Percentiles rank a stretch among this genome's conserved stretches.
Evolutionary conservation across 176 grass and related monocot species (phyloP).

Genomic region (Oryza brachyantha): DNA sequence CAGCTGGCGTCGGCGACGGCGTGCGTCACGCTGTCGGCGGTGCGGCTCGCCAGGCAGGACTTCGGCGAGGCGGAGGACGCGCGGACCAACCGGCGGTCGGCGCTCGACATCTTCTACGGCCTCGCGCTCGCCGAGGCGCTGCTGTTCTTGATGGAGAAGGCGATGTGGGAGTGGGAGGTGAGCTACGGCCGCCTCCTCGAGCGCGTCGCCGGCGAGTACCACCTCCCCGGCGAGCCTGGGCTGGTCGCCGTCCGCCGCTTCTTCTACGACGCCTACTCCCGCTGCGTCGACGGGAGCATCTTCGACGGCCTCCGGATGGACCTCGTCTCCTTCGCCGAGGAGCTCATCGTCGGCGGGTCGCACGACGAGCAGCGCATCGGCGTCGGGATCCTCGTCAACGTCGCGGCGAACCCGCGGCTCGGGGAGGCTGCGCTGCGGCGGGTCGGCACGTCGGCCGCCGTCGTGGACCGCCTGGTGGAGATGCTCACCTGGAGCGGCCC

Average conservation of each 20-base stretch:
- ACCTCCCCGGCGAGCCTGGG: conserved; percentile 44
- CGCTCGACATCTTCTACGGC: conserved; percentile 68
- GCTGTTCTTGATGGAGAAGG: conserved; percentile 65
- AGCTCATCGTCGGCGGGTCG: conserved; percentile 50
- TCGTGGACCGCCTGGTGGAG: conserved; percentile 58
- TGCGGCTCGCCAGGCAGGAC: conserved; percentile 59
- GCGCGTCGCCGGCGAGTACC: conserved; percentile 54
- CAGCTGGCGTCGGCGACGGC: conserved; percentile 62
- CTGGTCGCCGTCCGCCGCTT: conserved; percentile 55
- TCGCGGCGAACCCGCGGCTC: conserved; percentile 23
- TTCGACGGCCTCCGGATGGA: conserved; percentile 76
- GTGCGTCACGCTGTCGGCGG: conserved; percentile 51
- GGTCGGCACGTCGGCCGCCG: conserved; percentile 39
- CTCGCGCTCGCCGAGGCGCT: conserved; percentile 68
- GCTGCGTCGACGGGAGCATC: conserved; percentile 58
- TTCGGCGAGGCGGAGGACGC: conserved; percentile 45
- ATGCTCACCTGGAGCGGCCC: conserved; percentile 60
- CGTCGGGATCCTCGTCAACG: conserved; percentile 47
- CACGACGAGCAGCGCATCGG: conserved; percentile 66
- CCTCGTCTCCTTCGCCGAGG: conserved; percentile 63
- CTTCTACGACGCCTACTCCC: conserved; percentile 82
- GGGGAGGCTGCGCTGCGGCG: conserved; percentile 39
- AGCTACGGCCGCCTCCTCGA: conserved; percentile 46
- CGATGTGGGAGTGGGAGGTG: conserved; percentile 73
- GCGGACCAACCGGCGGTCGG: conserved; percentile 41